Percentiles rank a stretch among this genome's conserved stretches.
Conservation (phyloP, 179 eudicot species). For the Monotropa hypopitys region DNA sequence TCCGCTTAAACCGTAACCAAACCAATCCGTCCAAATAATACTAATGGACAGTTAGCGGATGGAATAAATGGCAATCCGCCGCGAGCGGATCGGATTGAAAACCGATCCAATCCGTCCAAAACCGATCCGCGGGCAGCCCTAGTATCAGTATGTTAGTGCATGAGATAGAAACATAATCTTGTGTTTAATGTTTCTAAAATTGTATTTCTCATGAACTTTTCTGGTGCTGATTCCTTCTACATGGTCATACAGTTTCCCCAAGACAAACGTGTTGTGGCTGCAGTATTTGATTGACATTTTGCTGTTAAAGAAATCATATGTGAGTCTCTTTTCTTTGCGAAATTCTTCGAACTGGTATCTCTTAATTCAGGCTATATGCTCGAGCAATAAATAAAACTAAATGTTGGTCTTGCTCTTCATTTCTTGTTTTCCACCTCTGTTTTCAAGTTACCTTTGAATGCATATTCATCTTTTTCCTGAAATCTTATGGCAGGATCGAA, state of each 20-base stretch:
- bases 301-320: constrained; percentile 69
- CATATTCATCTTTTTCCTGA: not conserved
- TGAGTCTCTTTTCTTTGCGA: constrained; percentile 25
- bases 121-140: too few relatives aligned
- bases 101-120: too few relatives aligned
- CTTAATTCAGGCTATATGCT: not conserved
- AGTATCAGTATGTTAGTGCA: not conserved
- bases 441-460: not conserved
- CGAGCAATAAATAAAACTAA: not conserved
- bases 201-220: not conserved
- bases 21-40: too few relatives aligned
- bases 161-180: not conserved
- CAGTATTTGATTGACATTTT: constrained; percentile 79
- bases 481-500: constrained; percentile 42
- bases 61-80: too few relatives aligned
- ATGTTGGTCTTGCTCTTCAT: not conserved
- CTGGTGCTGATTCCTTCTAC: not conserved
- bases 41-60: too few relatives aligned
- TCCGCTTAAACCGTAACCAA: too few relatives aligned
- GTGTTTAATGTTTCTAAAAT: not conserved
- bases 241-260: constrained; percentile 62
- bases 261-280: constrained; percentile 87
- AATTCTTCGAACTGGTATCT: not conserved
- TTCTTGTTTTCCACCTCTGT: not conserved
- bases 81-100: too few relatives aligned